These are phyloP conservation scores for Erucastrum elatum DNA, from an alignment of 345 rosid genomes.

Conservation along the genomic window DNA sequence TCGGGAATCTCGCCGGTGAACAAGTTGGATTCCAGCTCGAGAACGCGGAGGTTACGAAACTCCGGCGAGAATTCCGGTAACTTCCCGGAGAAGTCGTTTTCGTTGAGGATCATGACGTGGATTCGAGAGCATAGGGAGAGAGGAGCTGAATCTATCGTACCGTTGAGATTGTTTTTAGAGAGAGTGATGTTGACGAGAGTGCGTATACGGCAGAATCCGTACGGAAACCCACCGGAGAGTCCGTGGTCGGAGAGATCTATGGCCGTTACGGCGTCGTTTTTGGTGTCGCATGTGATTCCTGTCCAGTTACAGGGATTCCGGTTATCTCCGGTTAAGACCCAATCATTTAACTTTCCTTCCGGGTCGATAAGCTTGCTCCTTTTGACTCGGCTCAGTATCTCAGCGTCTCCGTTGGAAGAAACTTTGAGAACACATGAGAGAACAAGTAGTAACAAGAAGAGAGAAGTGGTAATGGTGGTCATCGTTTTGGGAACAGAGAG, in stretches of 20 bases:
- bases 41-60: slow-evolving; percentile 39
- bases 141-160: slow-evolving; percentile 42
- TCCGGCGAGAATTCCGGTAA: slow-evolving; percentile 54
- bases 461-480: not conserved
- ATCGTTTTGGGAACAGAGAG: slow-evolving; percentile 3
- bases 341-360: slow-evolving; percentile 46
- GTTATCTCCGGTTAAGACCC: slow-evolving; percentile 44
- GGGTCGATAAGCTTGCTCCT: slow-evolving; percentile 44
- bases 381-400: slow-evolving; percentile 56
- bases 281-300: slow-evolving; percentile 54
- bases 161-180: slow-evolving; percentile 42
- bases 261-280: slow-evolving; percentile 43
- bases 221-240: slow-evolving; percentile 57
- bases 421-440: slow-evolving; percentile 13
- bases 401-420: slow-evolving; percentile 48
- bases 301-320: slow-evolving; percentile 66
- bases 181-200: slow-evolving; percentile 55
- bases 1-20: slow-evolving; percentile 59
- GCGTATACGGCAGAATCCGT: slow-evolving; percentile 58
- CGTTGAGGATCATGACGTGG: slow-evolving; percentile 39
- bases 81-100: slow-evolving; percentile 50
- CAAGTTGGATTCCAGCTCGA: slow-evolving; percentile 48
- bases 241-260: slow-evolving; percentile 50
- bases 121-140: slow-evolving; percentile 57
- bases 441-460: slow-evolving; percentile 7